Percentiles rank a stretch among this genome's conserved stretches.
phyloP scores from a whole-genome alignment of 140 eudicot species.

The Stevia rebaudiana region DNA sequence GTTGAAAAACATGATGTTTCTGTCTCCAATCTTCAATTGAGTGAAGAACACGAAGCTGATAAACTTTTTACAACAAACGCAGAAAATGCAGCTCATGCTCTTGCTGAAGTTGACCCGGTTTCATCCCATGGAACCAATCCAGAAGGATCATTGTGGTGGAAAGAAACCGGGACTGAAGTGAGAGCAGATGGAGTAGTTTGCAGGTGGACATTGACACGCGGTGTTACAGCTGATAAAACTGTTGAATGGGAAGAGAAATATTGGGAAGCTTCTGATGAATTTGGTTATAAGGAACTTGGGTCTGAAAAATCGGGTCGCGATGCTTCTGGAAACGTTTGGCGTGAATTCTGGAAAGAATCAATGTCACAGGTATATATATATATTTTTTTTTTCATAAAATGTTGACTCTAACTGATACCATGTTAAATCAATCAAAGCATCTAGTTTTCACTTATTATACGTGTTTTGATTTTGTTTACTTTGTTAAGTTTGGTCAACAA shows the following conservation, averaged over 20 bases:
- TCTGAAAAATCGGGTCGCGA: slow-evolving; percentile 97
- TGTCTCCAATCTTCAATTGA: slow-evolving; percentile 29
- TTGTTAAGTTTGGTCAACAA: neutral
- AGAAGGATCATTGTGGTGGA: slow-evolving; percentile 93
- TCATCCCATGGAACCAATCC: slow-evolving; percentile 38
- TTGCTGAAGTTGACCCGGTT: slow-evolving; percentile 37
- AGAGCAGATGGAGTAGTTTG: slow-evolving; percentile 84
- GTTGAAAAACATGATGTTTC: slow-evolving; percentile 39
- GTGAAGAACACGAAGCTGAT: slow-evolving; percentile 44
- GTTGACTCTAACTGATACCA: neutral
- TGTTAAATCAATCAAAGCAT: neutral
- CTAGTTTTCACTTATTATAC: neutral
- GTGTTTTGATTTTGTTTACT: slow-evolving; percentile 3
- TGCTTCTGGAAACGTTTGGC: slow-evolving; percentile 88
- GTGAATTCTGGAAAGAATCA: slow-evolving; percentile 89
- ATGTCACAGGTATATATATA: slow-evolving; percentile 67
- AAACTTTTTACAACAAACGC: slow-evolving; percentile 57
- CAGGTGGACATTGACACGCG: slow-evolving; percentile 80
- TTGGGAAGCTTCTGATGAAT: slow-evolving; percentile 93
- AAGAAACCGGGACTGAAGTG: slow-evolving; percentile 67
- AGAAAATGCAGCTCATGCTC: slow-evolving; percentile 75
- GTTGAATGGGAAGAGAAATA: slow-evolving; percentile 95
- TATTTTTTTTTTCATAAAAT: neutral
- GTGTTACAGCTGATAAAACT: slow-evolving; percentile 62
- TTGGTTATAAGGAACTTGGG: slow-evolving; percentile 83